Evolutionary conservation across 441 rosid species (phyloP), one percentile per base, ranked within the genome.

Genomic region (Mallotus japonicus): DNA sequence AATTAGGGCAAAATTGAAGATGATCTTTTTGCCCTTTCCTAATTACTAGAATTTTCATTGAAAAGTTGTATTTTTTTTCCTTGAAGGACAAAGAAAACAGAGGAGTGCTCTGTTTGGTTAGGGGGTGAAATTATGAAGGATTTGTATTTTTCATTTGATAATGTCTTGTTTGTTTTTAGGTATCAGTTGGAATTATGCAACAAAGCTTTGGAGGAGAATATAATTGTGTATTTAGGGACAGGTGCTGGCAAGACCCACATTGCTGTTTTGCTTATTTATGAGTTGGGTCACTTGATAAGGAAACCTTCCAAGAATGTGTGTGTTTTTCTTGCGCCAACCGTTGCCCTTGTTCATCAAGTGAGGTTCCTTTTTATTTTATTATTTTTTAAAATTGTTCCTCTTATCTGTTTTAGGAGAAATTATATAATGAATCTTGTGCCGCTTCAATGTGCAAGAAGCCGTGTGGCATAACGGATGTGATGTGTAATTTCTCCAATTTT

Each of bases 181-280:
- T 95, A 95, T 82, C 98, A 92, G 76, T 72, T 95, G 86, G 98
- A 95, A 65, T 76, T 95, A 65, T 95, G 93, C 83, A 67, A 89
- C 84, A 90, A 86, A 81, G 99, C 99, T 17, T 16, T 84, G 85
- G 88, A 89, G 75, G 96, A 89, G 86, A 92, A 95, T 70, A 75
- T 88, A 64, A 89, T 95, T 56, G 98, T 95, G 14, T 92, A 84
- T 80, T 62, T 95, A 81, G 98, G 85, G 76, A 95, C 98, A 16
- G 99, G 99, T 69, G 88, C 92, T 80, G 99, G 99, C 73, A 95
- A 95, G 86, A 95, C 99, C 28, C 99, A 92, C 79, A 92, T 95
- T 63, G 96, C 99, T 5, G 95, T 92, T 72, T 86, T 95, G 83
- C 90, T 95, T 76, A 95, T 95, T 20, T 77, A 91, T 54, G 98